Evolutionary conservation across 441 rosid genomes (phyloP), one percentile per base, ranked within the genome.

Genomic region (Mallotus japonicus): DNA sequence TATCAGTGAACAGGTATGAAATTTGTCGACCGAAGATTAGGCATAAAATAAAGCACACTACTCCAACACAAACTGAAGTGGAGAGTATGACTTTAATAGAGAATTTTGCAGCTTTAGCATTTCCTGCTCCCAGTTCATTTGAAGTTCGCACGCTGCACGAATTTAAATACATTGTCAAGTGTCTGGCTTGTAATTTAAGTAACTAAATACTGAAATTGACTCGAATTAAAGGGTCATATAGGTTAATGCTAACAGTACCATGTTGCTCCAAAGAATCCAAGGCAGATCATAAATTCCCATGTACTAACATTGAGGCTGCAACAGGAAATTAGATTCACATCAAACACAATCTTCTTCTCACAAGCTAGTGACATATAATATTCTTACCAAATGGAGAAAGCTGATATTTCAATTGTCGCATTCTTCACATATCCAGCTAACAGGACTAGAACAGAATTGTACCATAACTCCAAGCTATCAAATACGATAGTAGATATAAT

Each of bases 371-470:
- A n/a, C 9, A 24, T 7, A 67, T 5, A 46, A 1, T 24, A 62
- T 19, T 53, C 66, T 75, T 83, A 89, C 96, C 94, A 91, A 62
- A 91, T 87, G 34, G 91, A 83, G 81, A 91, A 87, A 49, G 96
- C 88, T 68, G 93, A 84, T 61, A 91, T 85, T 28, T 81, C 83
- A 4, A 71, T 69, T 0, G 81, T 44, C 0, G 92, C 94, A 69
- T 85, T 83, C 47, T 76, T 67, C 88, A 88, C 82, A 60, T 91
- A 85, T 65, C 96, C 92, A 16, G 96, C 90, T 58, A 89, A 17
- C 54, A 91, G 73, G 47, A 87, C 90, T 17, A 89, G 78, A 71
- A 85, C 71, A 61, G 90, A 76, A 72, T 70, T 65, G 80, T 89
- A 91, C 91, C 94, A 85, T 14, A 88, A 49, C 80, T 88, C 88